phyloP scores from a whole-genome alignment of 1,139 yeast genomes.

The Sugiyamaella paludigena region DNA sequence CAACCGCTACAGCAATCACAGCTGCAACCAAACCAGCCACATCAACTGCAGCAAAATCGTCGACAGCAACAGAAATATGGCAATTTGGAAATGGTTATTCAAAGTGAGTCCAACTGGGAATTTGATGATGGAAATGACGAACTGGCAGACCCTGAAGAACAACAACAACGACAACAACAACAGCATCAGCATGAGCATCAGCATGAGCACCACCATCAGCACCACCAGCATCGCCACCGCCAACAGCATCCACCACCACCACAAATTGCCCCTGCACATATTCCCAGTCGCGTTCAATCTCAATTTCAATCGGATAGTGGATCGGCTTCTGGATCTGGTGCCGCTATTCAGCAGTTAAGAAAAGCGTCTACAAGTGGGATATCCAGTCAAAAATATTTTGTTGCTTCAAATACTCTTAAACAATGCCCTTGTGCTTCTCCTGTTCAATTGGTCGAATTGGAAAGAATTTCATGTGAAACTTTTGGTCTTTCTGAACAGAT shows the following conservation, averaged over 20 bases:
- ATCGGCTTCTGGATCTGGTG: not conserved
- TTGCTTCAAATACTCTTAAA: constrained; percentile 22
- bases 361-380: constrained; percentile 10
- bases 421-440: constrained; percentile 66
- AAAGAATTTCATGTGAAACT: constrained; percentile 52
- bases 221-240: no score
- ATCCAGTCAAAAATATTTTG: constrained; percentile 7
- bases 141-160: no score
- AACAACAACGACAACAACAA: not conserved
- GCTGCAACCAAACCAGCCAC: not conserved
- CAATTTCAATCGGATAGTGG: not conserved
- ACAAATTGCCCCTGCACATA: no score
- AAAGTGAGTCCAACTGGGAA: constrained; percentile 35
- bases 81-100: constrained; percentile 70
- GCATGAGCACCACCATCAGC: no score
- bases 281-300: not conserved
- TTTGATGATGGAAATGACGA: constrained; percentile 5
- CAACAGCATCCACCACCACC: no score
- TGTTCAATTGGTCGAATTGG: constrained; percentile 77
- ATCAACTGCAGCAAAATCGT: no score
- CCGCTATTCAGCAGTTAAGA: constrained; percentile 15
- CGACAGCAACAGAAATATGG: constrained; percentile 46
- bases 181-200: no score
- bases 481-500: constrained; percentile 48
- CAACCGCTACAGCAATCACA: not conserved